Conservation (phyloP, 169 alveolate genomes). For the Toxoplasma gondii region DNA sequence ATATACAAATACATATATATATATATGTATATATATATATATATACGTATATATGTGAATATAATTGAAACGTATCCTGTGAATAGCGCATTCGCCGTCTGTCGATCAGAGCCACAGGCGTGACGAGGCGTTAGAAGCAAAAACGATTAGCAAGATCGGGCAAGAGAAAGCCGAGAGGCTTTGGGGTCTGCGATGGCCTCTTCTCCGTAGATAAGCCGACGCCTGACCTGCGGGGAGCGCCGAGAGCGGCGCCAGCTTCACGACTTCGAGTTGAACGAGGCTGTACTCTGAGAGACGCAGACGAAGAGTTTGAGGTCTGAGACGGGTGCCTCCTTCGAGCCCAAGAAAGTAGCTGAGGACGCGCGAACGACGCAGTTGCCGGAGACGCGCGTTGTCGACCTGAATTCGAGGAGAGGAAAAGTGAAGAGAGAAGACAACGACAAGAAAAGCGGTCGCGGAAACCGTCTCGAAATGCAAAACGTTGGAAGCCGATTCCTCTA, state of each 20-base stretch:
- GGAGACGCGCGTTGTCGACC: slow-evolving; percentile 75
- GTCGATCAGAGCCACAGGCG: too few relatives aligned
- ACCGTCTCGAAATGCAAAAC: too few relatives aligned
- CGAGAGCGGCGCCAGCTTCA: slow-evolving; percentile 70
- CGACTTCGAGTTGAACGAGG: slow-evolving; percentile 68
- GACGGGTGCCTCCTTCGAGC: background rate
- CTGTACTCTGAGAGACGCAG: slow-evolving; percentile 49
- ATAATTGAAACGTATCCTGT: too few relatives aligned
- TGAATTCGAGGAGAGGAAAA: background rate
- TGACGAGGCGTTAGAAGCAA: too few relatives aligned
- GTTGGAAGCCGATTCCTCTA: too few relatives aligned
- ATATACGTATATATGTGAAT: too few relatives aligned
- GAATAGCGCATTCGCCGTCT: too few relatives aligned
- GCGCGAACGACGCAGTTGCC: slow-evolving; percentile 66
- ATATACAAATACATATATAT: background rate
- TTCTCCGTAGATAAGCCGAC: background rate
- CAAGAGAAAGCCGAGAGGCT: too few relatives aligned
- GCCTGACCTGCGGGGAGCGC: slow-evolving; percentile 80
- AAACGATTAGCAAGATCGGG: too few relatives aligned
- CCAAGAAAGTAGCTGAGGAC: slow-evolving; percentile 75
- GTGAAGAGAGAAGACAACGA: background rate
- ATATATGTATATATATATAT: too few relatives aligned
- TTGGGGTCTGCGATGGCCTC: too few relatives aligned
- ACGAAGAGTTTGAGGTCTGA: slow-evolving; percentile 71
- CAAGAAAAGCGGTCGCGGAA: background rate